These are phyloP conservation scores for Coemansia sp. DNA, from an alignment of 192 early-diverging fungal genomes.

Conservation along the genomic window DNA sequence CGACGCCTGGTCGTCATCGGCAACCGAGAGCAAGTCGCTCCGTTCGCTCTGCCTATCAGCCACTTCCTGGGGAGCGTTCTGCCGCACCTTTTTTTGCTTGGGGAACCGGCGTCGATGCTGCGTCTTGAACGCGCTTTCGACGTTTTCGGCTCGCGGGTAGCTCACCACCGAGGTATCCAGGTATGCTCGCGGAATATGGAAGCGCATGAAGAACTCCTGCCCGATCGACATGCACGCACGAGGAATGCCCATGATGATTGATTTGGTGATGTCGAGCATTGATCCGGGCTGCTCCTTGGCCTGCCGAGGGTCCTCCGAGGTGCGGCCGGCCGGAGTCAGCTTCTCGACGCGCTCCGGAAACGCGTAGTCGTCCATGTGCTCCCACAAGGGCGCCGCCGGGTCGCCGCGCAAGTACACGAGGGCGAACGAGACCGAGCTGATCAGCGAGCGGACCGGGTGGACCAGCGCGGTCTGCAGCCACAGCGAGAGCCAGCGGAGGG, in stretches of 20 bases:
- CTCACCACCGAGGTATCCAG: slow-evolving; percentile 26
- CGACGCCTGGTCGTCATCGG: background rate
- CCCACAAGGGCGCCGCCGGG: slow-evolving; percentile 38
- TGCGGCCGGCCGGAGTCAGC: slow-evolving; percentile 28
- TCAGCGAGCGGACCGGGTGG: slow-evolving; percentile 19
- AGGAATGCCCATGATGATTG: slow-evolving; percentile 9
- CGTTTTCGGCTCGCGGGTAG: slow-evolving; percentile 22
- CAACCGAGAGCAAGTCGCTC: background rate
- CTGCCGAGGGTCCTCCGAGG: slow-evolving; percentile 11
- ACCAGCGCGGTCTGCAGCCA: slow-evolving; percentile 5
- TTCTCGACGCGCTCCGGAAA: slow-evolving; percentile 40
- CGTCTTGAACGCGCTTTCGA: slow-evolving; percentile 18
- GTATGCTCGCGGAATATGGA: slow-evolving; percentile 32
- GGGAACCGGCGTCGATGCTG: slow-evolving; percentile 1
- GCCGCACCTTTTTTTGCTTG: slow-evolving; percentile 4
- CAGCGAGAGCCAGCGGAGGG: slow-evolving; percentile 1
- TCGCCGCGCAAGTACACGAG: slow-evolving; percentile 30
- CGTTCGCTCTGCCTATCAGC: background rate
- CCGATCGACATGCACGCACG: slow-evolving; percentile 3
- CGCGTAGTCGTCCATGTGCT: slow-evolving; percentile 46
- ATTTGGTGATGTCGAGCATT: slow-evolving; percentile 25
- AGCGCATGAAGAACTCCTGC: slow-evolving; percentile 32
- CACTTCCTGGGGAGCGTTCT: background rate
- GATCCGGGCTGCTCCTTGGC: slow-evolving; percentile 42
- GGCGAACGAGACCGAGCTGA: slow-evolving; percentile 21